Evolutionary conservation across 2,329 filamentous ascomycete species (phyloP), one percentile per base, ranked within the genome.

Genomic region (Fusarium fracticaudum): DNA sequence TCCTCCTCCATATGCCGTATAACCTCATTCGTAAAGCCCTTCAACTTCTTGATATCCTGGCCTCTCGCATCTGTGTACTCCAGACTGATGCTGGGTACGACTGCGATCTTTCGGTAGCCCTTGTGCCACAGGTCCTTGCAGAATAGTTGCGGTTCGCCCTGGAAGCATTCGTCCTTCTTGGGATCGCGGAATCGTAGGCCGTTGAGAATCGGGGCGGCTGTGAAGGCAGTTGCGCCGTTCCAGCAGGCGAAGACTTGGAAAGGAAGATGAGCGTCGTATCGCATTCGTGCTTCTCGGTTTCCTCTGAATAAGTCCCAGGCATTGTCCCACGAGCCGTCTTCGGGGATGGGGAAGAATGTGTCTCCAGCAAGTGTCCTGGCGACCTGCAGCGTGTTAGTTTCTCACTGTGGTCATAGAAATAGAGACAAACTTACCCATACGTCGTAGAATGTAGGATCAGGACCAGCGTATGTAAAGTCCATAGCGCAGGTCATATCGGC

Each of bases 171-270:
- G 17, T 79, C 81, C 22, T 67, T 57, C 29, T 53, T 73, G 20
- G 66, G 57, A 14, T 80, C 75, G 5, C 89, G 83, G 74, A 91
- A 91, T 12, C 77, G 70, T 7, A 90, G 76, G 31, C 80, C 80
- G 1, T 80, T 79, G 1, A 80, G 81, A 11, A 89, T 70, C 6
- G 91, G 76, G 1, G 88, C 87, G 48, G 87, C 88, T 0, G 81
- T 81, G 57, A 91, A 86, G 0, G 84, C 85, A 0, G 83, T 83
- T 1, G 86, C 87, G 20, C 89, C 89, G 72, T 91, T 90, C 89
- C 89, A 91, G 79, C 89, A 91, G 2, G 88, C 79, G 62, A 89
- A 91, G 0, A 90, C 89, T 78, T 91, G 89, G 71, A 91, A 87
- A 2, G 89, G 88, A 26, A 81, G 79, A 37, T 81, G 79, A 2